phyloP scores from a whole-genome alignment of 2,329 filamentous ascomycete species.

The Neofusicoccum sp. region DNA sequence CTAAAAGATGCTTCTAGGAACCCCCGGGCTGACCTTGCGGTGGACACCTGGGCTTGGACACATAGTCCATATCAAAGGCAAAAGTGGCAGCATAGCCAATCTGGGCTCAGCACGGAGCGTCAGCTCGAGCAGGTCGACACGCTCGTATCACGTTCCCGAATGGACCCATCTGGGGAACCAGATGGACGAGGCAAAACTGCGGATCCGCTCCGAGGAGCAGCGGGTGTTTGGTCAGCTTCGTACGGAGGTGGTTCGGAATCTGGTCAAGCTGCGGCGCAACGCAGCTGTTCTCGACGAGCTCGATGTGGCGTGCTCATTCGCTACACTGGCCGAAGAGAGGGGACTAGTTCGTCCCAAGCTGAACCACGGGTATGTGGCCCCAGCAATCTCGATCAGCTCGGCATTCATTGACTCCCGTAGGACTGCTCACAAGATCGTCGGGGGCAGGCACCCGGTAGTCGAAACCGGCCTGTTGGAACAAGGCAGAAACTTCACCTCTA shows the following conservation, averaged over 20 bases:
- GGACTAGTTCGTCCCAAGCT: slow-evolving; percentile 68
- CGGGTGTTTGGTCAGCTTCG: slow-evolving; percentile 74
- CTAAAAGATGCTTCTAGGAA: slow-evolving; percentile 32
- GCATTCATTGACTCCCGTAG: slow-evolving; percentile 14
- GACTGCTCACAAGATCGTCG: slow-evolving; percentile 71
- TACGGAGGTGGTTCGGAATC: slow-evolving; percentile 71
- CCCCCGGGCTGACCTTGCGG: slow-evolving; percentile 69
- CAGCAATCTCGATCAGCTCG: neutral
- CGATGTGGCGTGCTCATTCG: slow-evolving; percentile 85
- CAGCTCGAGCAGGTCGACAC: slow-evolving; percentile 77
- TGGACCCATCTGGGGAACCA: slow-evolving; percentile 80
- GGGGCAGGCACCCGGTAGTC: slow-evolving; percentile 88
- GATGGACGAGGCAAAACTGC: slow-evolving; percentile 73
- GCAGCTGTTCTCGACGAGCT: slow-evolving; percentile 90
- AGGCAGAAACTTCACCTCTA: slow-evolving; percentile 77
- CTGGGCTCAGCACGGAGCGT: slow-evolving; percentile 54
- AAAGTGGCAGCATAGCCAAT: slow-evolving; percentile 56
- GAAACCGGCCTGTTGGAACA: slow-evolving; percentile 76
- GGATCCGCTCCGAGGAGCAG: slow-evolving; percentile 82
- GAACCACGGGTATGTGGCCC: slow-evolving; percentile 46
- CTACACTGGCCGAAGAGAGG: slow-evolving; percentile 72
- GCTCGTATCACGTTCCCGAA: slow-evolving; percentile 76
- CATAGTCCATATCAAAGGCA: slow-evolving; percentile 85
- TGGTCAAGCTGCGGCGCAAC: slow-evolving; percentile 84
- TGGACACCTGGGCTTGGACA: slow-evolving; percentile 88